Base-by-base conservation (phyloP, 148 eudicot species). In the Chenopodium album region DNA sequence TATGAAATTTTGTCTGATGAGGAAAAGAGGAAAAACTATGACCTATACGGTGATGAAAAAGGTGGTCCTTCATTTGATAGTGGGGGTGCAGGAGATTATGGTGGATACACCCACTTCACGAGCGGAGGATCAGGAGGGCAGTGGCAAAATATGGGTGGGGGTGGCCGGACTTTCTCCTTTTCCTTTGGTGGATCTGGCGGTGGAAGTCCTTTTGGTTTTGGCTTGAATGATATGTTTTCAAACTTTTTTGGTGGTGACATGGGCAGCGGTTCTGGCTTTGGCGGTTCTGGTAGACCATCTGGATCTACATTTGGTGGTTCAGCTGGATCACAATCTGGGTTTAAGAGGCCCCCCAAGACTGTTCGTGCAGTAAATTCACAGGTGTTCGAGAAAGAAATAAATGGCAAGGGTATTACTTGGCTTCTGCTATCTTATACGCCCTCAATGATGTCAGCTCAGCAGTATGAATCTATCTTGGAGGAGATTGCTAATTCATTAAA, bases 1-100 rank as follows among this genome's bases (percentile, higher is more conserved):
- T 93, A 95, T 83, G 99, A 95, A 79, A 89, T 92, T 41, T 82
- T 95, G 82, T 94, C 98, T 4, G 99, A 95, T 82, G 99, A 95
- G 79, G 83, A 92, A 73, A 93, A 95, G 83, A 87, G 99, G 86
- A 95, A 95, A 86, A 95, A 95, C 67, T 95, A 93, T 86, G 98
- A 95, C 82, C 88, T 93, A 26, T 92, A 92, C 80, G 99, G 99
- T 26, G 97, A 95, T 83, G 99, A 91, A 83, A 87, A 78, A 84
- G 94, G 91, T 23, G 89, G 84, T 65, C 95, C 98, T 76, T 94
- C 96, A 70, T 95, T 95, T 85, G 92, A 85, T 75, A 81, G 88
- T 72, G 92, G 97, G 32, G 82, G 82, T 81, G 78, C 88, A 81
- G 93, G 92, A 64, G 85, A 85, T 60, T 82, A 88, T 20, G 90